These are phyloP conservation scores for Ampelomyces quisqualis DNA, from an alignment of 2,329 filamentous ascomycete genomes.

Conservation along the genomic window DNA sequence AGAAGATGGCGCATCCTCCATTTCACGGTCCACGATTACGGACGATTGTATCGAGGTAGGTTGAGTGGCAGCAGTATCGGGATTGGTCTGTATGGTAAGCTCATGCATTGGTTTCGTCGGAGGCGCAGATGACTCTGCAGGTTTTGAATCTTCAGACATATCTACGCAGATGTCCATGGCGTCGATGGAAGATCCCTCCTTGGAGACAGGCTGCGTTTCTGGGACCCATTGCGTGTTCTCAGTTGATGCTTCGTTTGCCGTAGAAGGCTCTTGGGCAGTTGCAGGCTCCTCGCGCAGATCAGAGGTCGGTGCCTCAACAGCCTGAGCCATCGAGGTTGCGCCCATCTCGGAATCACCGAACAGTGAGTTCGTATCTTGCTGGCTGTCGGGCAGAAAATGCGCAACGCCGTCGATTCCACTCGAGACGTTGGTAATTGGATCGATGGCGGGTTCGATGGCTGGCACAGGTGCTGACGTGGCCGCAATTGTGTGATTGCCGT, in stretches of 20 bases:
- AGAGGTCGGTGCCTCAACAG: slow-evolving; percentile 45
- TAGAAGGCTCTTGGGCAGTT: slow-evolving; percentile 13
- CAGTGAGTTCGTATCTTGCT: slow-evolving; percentile 45
- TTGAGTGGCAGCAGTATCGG: slow-evolving; percentile 13
- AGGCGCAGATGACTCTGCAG: slow-evolving; percentile 16
- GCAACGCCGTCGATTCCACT: slow-evolving; percentile 48
- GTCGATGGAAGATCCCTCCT: slow-evolving; percentile 19
- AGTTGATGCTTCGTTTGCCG: slow-evolving; percentile 17
- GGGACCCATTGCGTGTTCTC: slow-evolving; percentile 35
- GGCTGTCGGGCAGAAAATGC: slow-evolving; percentile 46
- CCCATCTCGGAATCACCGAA: slow-evolving; percentile 36
- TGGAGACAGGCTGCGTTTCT: slow-evolving; percentile 28
- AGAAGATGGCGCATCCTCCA: slow-evolving; percentile 44
- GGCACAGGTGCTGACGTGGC: slow-evolving; percentile 30
- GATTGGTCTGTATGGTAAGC: slow-evolving; percentile 31
- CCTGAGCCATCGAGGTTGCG: slow-evolving; percentile 39
- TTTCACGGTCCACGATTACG: slow-evolving; percentile 34
- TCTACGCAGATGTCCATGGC: slow-evolving; percentile 32
- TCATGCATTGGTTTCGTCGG: slow-evolving; percentile 40
- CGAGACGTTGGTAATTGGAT: slow-evolving; percentile 46
- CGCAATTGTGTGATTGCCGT: slow-evolving; percentile 32
- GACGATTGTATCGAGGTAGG: slow-evolving; percentile 23
- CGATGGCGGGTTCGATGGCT: slow-evolving; percentile 32
- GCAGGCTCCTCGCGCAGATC: slow-evolving; percentile 36
- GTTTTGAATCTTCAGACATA: slow-evolving; percentile 14